A percentile compares a stretch with the other conserved stretches of the same genome.
Conservation (phyloP, 73 alveolate genomes). For the Symbiodinium natans region DNA sequence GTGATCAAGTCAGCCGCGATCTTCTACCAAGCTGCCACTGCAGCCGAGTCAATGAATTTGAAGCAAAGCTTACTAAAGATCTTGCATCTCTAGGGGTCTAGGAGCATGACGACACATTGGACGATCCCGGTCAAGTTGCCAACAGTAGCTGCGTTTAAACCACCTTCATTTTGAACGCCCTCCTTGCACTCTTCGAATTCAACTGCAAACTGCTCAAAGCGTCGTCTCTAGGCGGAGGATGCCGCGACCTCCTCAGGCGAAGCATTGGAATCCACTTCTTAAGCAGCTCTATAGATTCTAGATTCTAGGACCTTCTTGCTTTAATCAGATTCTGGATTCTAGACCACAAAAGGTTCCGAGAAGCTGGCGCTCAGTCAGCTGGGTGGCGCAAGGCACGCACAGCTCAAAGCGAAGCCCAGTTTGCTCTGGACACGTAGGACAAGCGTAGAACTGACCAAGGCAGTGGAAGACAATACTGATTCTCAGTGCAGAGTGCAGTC, state of each 20-base stretch:
- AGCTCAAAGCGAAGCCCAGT: slow-evolving; percentile 93
- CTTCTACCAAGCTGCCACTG: background rate
- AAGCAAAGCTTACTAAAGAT: no score
- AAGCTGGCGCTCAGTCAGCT: slow-evolving; percentile 37
- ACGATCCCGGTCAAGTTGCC: no score
- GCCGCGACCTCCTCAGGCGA: slow-evolving; percentile 65
- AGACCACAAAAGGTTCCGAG: background rate
- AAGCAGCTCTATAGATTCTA: no score
- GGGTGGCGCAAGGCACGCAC: slow-evolving; percentile 81
- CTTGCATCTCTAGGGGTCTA: no score
- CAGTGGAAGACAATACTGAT: background rate
- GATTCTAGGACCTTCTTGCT: no score
- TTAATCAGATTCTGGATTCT: no score
- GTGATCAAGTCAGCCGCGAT: background rate
- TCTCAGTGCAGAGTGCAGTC: background rate
- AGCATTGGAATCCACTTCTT: background rate
- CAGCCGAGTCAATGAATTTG: background rate
- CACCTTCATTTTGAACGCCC: no score
- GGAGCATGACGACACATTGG: no score
- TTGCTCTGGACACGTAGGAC: slow-evolving; percentile 65
- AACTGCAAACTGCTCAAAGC: background rate
- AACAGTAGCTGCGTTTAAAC: no score
- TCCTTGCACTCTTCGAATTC: background rate
- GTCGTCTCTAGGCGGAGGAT: slow-evolving; percentile 57
- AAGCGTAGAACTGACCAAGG: slow-evolving; percentile 61